phyloP scores from a whole-genome alignment of 805 yeast species.

The Suhomyces emberorum region DNA sequence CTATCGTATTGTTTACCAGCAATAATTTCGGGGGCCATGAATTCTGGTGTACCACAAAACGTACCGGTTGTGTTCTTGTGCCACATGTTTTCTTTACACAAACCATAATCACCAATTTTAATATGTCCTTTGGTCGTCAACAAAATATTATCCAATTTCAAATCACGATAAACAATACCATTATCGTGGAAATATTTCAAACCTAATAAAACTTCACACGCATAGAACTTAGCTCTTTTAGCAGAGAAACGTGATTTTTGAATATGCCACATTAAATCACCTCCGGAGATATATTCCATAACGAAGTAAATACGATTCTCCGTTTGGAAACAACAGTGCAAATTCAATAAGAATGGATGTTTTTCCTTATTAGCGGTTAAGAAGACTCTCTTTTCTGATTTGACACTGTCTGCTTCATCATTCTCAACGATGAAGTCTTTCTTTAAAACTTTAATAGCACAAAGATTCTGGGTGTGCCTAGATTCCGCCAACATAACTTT shows the following conservation, averaged over 20 bases:
- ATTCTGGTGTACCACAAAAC: slow-evolving; percentile 98
- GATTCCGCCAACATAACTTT: slow-evolving; percentile 97
- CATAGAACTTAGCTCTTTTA: slow-evolving; percentile 92
- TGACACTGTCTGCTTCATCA: slow-evolving; percentile 93
- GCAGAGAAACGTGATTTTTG: slow-evolving; percentile 88
- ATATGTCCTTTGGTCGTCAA: slow-evolving; percentile 90
- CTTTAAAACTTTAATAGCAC: slow-evolving; percentile 95
- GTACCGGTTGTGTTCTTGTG: slow-evolving; percentile 82
- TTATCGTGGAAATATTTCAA: slow-evolving; percentile 91
- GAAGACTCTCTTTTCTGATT: slow-evolving; percentile 92
- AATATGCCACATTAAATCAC: slow-evolving; percentile 99
- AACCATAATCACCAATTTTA: slow-evolving; percentile 95
- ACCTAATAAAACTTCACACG: slow-evolving; percentile 92
- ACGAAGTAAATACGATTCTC: slow-evolving; percentile 96
- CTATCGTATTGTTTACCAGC: slow-evolving; percentile 90
- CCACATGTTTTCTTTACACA: slow-evolving; percentile 94
- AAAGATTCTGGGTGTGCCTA: slow-evolving; percentile 70
- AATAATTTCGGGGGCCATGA: slow-evolving; percentile 98
- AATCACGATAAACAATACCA: slow-evolving; percentile 93
- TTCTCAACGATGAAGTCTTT: slow-evolving; percentile 93
- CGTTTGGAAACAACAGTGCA: slow-evolving; percentile 96
- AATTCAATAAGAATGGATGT: slow-evolving; percentile 89
- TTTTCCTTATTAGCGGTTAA: slow-evolving; percentile 76
- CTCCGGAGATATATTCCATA: slow-evolving; percentile 97
- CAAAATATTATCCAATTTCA: slow-evolving; percentile 91